Base-by-base conservation (phyloP, 2,329 filamentous ascomycete genomes). In the Aureobasidium lini region DNA sequence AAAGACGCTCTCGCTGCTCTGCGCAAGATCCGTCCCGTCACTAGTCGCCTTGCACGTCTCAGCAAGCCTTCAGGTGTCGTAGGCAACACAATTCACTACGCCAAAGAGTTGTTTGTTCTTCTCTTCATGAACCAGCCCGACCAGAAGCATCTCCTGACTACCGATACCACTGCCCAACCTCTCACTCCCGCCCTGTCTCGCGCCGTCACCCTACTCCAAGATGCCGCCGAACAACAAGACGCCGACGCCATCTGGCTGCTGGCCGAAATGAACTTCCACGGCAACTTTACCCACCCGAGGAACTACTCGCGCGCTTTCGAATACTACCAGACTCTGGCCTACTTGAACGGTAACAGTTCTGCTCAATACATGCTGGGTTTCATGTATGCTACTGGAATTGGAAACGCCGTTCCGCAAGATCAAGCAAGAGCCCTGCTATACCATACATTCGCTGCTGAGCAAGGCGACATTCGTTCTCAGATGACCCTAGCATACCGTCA, bases 351-450 rank as follows among this genome's bases (percentile, higher is more conserved):
- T 46, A 97, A 99, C 73, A 87, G 84, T 64, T 95, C 93, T 11
- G 94, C 94, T 1, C 90, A 97, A 72, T 88, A 95, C 73, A 96
- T 99, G 93, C 72, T 97, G 48, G 94, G 90, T 0, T 84, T 99
- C 66, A 94, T 96, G 82, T 93, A 99, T 74, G 92, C 92, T 37
- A 99, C 94, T 0, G 94, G 94, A 0, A 81, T 99, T 60, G 92
- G 90, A 15, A 84, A 84, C 34, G 86, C 86, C 1, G 89, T 96
- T 6, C 83, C 89, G 69, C 83, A 84, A 44, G 89, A 99, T 67
- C 94, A 97, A 74, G 92, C 92, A 10, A 92, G 90, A 73, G 90
- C 94, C 3, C 79, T 97, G 67, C 78, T 97, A 42, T 97, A 96
- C 73, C 93, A 99, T 72, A 95, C 90, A 0, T 94, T 97, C 70